Conservation (phyloP, 148 eudicot genomes). For the Arctostaphylos glauca region DNA sequence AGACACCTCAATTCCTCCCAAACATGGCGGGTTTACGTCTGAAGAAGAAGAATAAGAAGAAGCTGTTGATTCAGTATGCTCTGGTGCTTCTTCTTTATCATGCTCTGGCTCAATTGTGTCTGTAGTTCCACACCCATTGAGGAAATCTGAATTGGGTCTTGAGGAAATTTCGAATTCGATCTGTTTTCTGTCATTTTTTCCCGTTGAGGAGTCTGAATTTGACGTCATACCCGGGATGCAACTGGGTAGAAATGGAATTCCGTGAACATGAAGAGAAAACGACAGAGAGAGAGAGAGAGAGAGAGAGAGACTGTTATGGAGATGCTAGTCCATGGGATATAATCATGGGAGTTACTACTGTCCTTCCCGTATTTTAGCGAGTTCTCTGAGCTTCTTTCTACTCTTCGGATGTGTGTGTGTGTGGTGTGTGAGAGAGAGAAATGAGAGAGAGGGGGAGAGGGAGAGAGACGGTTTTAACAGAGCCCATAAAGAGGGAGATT, state of each 20-base stretch:
- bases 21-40: background rate
- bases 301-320: background rate
- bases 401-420: too few relatives aligned
- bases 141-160: background rate
- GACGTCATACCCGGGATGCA: constrained; percentile 2
- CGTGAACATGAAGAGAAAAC: constrained; percentile 6
- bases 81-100: background rate
- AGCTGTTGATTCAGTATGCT: background rate
- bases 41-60: background rate
- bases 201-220: constrained; percentile 1
- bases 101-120: background rate
- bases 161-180: background rate
- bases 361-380: background rate
- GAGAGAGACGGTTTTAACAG: background rate
- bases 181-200: background rate
- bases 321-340: background rate
- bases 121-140: background rate
- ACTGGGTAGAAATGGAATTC: background rate
- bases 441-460: constrained; percentile 12
- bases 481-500: constrained; percentile 7
- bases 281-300: constrained; percentile 6
- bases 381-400: background rate
- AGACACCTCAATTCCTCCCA: background rate
- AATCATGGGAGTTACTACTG: background rate
- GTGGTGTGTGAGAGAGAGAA: background rate